Conservation (phyloP, 1,139 yeast species). For the Yamadazyma kanchanaburiensis region DNA sequence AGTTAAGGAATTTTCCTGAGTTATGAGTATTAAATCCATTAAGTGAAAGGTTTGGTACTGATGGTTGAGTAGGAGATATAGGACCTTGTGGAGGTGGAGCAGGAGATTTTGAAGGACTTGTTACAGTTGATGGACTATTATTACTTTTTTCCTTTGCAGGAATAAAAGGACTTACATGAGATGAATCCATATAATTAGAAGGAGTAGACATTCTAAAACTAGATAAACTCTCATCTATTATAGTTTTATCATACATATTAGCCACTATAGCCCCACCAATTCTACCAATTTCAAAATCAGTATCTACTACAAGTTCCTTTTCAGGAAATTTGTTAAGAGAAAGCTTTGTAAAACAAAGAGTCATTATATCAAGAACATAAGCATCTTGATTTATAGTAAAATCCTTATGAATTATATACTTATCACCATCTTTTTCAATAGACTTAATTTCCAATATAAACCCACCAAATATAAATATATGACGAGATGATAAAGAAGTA, state of each 20-base stretch:
- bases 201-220: slow-evolving; percentile 13
- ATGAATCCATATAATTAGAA: slow-evolving; percentile 10
- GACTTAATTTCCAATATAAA: slow-evolving; percentile 25
- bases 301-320: slow-evolving; percentile 7
- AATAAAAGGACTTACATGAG: slow-evolving; percentile 13
- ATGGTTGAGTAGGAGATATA: background rate
- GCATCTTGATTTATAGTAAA: slow-evolving; percentile 34
- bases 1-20: slow-evolving; percentile 7
- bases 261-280: slow-evolving; percentile 22
- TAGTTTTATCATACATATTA: slow-evolving; percentile 14
- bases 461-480: slow-evolving; percentile 43
- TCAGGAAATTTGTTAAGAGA: slow-evolving; percentile 17
- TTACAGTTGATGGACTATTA: slow-evolving; percentile 2
- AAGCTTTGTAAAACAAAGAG: slow-evolving; percentile 30
- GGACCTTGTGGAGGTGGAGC: slow-evolving; percentile 6
- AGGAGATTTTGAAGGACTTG: slow-evolving; percentile 2
- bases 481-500: slow-evolving; percentile 31
- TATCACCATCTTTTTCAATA: slow-evolving; percentile 21
- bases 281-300: slow-evolving; percentile 18
- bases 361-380: slow-evolving; percentile 32
- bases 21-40: slow-evolving; percentile 7
- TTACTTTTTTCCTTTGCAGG: slow-evolving; percentile 7
- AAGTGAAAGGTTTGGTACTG: background rate
- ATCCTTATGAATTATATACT: slow-evolving; percentile 37
- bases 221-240: slow-evolving; percentile 9